phyloP scores from a whole-genome alignment of 768 basidiomycete species.

The Boletus bicolor region DNA sequence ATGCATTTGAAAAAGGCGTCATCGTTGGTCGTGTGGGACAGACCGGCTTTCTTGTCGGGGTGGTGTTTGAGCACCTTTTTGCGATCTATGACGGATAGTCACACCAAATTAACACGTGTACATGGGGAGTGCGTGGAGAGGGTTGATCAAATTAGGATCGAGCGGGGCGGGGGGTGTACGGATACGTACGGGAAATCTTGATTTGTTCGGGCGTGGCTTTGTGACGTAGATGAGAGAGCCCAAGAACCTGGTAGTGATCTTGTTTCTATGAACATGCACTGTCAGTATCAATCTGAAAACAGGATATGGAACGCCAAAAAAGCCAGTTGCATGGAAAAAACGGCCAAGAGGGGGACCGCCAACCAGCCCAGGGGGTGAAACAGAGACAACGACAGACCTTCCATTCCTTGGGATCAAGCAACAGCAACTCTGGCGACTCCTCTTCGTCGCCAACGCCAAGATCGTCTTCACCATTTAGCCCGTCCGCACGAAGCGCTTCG shows the following conservation, averaged over 20 bases:
- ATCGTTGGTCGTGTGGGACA: constrained; percentile 84
- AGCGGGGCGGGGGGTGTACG: constrained; percentile 8
- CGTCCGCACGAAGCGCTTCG: constrained; percentile 46
- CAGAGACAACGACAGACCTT: constrained; percentile 53
- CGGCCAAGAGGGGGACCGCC: not conserved
- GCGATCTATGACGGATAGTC: constrained; percentile 58
- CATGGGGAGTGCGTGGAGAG: not conserved
- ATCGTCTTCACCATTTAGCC: constrained; percentile 65
- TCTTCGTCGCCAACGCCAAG: constrained; percentile 91
- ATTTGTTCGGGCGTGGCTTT: constrained; percentile 88
- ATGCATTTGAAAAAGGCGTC: constrained; percentile 99
- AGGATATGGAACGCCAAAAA: not conserved
- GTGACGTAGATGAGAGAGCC: constrained; percentile 86
- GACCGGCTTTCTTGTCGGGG: constrained; percentile 90
- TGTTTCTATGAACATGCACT: constrained; percentile 63
- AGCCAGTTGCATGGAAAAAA: not conserved
- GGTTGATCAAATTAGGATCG: constrained; percentile 8
- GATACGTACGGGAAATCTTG: constrained; percentile 84
- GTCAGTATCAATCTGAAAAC: constrained; percentile 10
- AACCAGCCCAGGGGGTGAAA: not conserved
- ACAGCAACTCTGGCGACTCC: constrained; percentile 66
- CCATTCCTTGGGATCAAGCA: constrained; percentile 96
- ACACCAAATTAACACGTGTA: not conserved
- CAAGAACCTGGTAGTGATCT: constrained; percentile 97
- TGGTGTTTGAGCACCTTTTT: constrained; percentile 99